A percentile compares a stretch with the other conserved stretches of the same genome.
phyloP scores from a whole-genome alignment of 2,329 filamentous ascomycete species.

The Reticulascus tulasneorum region DNA sequence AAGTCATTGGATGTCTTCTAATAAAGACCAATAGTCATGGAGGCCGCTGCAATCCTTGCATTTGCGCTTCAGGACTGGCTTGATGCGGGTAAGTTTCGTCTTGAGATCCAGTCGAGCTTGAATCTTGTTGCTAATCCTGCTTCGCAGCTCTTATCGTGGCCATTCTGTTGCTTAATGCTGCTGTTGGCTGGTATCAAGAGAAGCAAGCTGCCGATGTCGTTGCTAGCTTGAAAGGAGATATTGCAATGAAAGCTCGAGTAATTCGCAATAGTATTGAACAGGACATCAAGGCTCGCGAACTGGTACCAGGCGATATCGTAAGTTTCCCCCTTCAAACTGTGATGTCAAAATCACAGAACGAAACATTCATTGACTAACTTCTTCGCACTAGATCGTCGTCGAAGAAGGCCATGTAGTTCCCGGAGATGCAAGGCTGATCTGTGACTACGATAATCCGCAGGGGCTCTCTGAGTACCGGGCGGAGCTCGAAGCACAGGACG shows the following conservation, averaged over 20 bases:
- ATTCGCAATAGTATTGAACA: slow-evolving; percentile 64
- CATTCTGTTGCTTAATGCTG: slow-evolving; percentile 71
- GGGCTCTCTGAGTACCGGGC: slow-evolving; percentile 45
- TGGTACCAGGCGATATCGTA: slow-evolving; percentile 74
- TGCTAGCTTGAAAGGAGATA: slow-evolving; percentile 71
- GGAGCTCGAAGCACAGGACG: slow-evolving; percentile 60
- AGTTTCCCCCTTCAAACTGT: slow-evolving; percentile 22
- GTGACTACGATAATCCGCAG: slow-evolving; percentile 60
- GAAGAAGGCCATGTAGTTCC: slow-evolving; percentile 70
- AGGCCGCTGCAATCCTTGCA: slow-evolving; percentile 69
- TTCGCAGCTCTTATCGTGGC: slow-evolving; percentile 68
- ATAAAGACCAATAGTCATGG: slow-evolving; percentile 53
- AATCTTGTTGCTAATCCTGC: neutral
- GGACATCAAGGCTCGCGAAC: slow-evolving; percentile 68
- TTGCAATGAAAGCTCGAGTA: slow-evolving; percentile 68
- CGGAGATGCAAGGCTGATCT: slow-evolving; percentile 68
- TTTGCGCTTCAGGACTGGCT: slow-evolving; percentile 73
- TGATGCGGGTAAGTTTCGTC: too few species aligned
- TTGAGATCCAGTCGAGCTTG: too few species aligned
- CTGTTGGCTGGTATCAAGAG: slow-evolving; percentile 77
- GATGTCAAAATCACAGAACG: neutral
- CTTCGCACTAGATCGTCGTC: slow-evolving; percentile 51
- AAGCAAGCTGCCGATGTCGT: slow-evolving; percentile 77
- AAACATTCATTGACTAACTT: slow-evolving; percentile 7
- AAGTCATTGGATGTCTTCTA: slow-evolving; percentile 7